Percentiles rank a stretch among this genome's conserved stretches.
Evolutionary conservation across 805 yeast species (phyloP).

Genomic region (Brettanomyces anomalus): DNA sequence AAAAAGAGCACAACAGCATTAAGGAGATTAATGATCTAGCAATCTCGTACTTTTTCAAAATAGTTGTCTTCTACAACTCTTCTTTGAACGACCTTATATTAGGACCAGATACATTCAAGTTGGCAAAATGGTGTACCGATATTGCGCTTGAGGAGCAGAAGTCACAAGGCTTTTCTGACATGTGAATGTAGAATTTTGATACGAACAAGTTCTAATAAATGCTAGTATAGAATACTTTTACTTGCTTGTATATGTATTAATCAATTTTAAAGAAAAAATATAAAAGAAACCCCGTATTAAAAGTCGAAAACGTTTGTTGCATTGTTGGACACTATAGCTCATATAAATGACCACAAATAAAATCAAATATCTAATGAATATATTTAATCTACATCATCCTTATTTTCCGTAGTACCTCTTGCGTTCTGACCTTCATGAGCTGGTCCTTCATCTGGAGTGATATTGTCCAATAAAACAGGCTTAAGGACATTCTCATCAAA

Average conservation of each 20-base stretch:
- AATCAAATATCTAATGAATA: conserved; percentile 2
- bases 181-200: neutral
- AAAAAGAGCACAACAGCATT: conserved; percentile 30
- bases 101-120: conserved; percentile 51
- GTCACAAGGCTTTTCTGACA: conserved; percentile 15
- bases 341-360: neutral
- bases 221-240: no score
- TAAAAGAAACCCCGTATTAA: no score
- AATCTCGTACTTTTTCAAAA: conserved; percentile 52
- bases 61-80: conserved; percentile 55
- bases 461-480: conserved; percentile 74
- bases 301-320: no score
- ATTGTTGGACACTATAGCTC: no score
- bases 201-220: no score
- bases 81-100: conserved; percentile 57
- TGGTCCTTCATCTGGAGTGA: conserved; percentile 19
- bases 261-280: no score
- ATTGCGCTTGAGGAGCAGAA: conserved; percentile 44
- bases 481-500: conserved; percentile 91
- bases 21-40: conserved; percentile 54
- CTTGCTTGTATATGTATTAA: no score
- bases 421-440: neutral
- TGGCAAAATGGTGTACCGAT: conserved; percentile 69
- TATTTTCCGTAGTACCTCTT: conserved; percentile 5
- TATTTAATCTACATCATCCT: neutral